A percentile compares a stretch with the other conserved stretches of the same genome.
These are phyloP conservation scores for Fusarium sp. DNA, from an alignment of 2,329 filamentous ascomycete genomes.

Conservation along the genomic window DNA sequence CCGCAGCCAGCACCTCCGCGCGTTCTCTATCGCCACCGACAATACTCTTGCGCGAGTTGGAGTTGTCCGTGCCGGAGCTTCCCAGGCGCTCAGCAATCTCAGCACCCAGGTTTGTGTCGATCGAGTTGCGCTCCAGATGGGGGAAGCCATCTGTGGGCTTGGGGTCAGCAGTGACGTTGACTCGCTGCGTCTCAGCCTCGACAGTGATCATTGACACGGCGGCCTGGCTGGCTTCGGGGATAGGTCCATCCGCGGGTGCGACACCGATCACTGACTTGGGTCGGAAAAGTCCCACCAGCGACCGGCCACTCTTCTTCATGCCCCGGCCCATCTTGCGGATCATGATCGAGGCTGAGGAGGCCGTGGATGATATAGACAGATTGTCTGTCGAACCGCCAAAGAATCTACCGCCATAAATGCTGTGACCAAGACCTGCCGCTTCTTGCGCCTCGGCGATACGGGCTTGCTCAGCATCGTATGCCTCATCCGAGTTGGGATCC, in stretches of 20 bases:
- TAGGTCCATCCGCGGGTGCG: constrained; percentile 75
- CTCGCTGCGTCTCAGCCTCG: constrained; percentile 88
- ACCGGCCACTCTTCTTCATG: constrained; percentile 94
- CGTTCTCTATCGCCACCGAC: constrained; percentile 90
- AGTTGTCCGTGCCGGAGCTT: constrained; percentile 70
- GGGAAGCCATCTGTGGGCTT: constrained; percentile 80
- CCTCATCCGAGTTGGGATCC: constrained; percentile 70
- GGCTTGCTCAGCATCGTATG: constrained; percentile 88
- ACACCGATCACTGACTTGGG: constrained; percentile 91
- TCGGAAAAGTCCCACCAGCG: constrained; percentile 92
- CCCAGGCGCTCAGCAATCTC: constrained; percentile 64
- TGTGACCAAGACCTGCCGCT: constrained; percentile 89
- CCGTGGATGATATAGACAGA: constrained; percentile 89
- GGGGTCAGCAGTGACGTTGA: constrained; percentile 80
- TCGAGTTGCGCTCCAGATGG: constrained; percentile 83
- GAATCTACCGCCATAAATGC: constrained; percentile 89
- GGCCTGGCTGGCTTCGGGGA: constrained; percentile 78
- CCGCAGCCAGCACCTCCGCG: constrained; percentile 89
- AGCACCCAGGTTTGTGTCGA: constrained; percentile 71
- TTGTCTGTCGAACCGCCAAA: constrained; percentile 96
- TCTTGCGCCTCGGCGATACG: constrained; percentile 94
- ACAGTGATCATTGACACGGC: constrained; percentile 95
- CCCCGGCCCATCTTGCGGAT: constrained; percentile 98
- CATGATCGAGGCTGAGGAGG: constrained; percentile 91
- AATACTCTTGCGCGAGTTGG: constrained; percentile 84